Evolutionary conservation across 2,329 filamentous ascomycete genomes (phyloP), one percentile per base, ranked within the genome.

Genomic region (Macrophomina tecta): DNA sequence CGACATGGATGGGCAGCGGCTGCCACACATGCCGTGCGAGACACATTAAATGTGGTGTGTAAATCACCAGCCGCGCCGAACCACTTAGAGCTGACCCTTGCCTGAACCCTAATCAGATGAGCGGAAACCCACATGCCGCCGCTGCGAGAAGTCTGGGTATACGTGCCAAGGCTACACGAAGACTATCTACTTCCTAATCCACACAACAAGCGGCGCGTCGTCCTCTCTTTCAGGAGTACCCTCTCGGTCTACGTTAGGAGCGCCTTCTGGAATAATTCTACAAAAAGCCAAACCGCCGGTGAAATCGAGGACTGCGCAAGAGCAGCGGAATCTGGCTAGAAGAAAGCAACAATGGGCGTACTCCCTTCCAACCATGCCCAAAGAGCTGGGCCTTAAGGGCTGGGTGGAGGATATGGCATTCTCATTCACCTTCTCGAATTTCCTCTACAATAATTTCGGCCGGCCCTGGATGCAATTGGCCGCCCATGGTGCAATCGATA

Each of bases 371-470:
- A 16, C 56, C 14, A 53, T 70, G 14, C 68, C 68, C 9, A 45
- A 46, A 16, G 67, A 67, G 40, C 49, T 70, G 2, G 66, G 64
- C 42, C 60, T 70, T 7, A 48, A 62, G 9, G 67, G 65, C 14
- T 70, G 70, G 46, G 56, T 68, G 30, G 48, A 62, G 16, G 67
- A 70, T 56, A 65, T 70, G 48, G 69, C 68, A 48, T 42, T 69
- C 34, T 65, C 68, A 4, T 69, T 69, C 51, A 62, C 69, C 53
- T 64, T 70, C 42, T 56, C 65, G 5, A 70, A 70, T 28, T 67
- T 70, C 28, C 65, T 69, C 5, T 70, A 68, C 68, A 64, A 65
- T 23, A 70, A 61, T 11, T 70, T 69, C 32, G 69, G 69, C 7
- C 51, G 53, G 7, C 67, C 68, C 4, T 70, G 68, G 68, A 60